Base-by-base conservation (phyloP, 176 grass and related monocot genomes). In the Eragrostis curvula region DNA sequence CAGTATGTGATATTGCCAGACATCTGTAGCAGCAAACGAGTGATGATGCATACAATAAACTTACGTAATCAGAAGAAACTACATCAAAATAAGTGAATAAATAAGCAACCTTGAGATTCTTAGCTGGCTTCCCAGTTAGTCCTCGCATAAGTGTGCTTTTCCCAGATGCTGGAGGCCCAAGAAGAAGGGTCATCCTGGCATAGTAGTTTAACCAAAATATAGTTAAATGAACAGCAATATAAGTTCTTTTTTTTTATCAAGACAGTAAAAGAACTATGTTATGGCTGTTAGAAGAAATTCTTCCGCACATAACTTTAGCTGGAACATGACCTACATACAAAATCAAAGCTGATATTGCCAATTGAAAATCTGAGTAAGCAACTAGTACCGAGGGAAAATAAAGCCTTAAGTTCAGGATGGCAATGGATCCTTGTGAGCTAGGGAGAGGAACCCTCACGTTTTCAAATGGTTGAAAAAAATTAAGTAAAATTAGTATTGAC, bases 151-250 rank as follows among this genome's bases (percentile, higher is more conserved):
- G 92, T 23, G 92, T 89, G 73, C 90, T 94, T 82, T 98, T 98
- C 58, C 95, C 95, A 52, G 92, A 94, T 14, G 88, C 84, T 62
- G 95, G 92, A 79, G 95, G 95, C 47, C 95, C 95, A 55, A 98
- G 90, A 68, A 98, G 90, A 90, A 98, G 92, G 7, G 96, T 95
- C 96, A 95, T 91, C 88, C 96, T 98, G 89, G 74, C 14, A 46
- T 9, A 42, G 36, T 53, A 66, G 27, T 42, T n/a, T 40, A 59
- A 59, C 16, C n/a, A 64, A 76, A 78, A 41, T 32, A 20, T 5
- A n/a, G 27, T 70, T 87, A 56, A 82, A 58, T 69, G 16, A 59
- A 44, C n/a, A 75, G 4, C 20, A 24, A 15, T 15, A 81, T 57
- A 57, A 12, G 16, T 8, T 20, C 12, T 70, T 17, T 12, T 44